Percentiles rank a stretch among this genome's conserved stretches.
Conservation (phyloP, 1,284 basidiomycete genomes). For the Xerocomus nothofagi region DNA sequence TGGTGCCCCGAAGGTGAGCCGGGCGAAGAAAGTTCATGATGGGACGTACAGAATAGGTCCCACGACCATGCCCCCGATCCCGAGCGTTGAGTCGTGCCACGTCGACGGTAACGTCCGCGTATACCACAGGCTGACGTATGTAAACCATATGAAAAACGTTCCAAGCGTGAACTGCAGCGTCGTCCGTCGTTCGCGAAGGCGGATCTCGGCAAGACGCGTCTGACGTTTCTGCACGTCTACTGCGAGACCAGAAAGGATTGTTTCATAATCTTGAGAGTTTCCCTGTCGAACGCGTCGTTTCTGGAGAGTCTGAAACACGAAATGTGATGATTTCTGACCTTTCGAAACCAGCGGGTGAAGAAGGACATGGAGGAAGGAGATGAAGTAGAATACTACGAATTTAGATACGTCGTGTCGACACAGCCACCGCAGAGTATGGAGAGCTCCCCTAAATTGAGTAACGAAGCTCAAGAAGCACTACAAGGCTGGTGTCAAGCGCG, state of each 20-base stretch:
- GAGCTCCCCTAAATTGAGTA: too few species aligned
- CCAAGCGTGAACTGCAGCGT: conserved; percentile 83
- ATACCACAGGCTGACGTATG: conserved; percentile 86
- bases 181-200: conserved; percentile 80
- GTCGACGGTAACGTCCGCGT: conserved; percentile 54
- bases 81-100: conserved; percentile 39
- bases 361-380: conserved; percentile 27
- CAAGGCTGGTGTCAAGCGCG: too few species aligned
- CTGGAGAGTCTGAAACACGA: neutral
- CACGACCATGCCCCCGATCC: conserved; percentile 60
- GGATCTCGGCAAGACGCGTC: conserved; percentile 83
- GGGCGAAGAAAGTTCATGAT: neutral
- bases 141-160: conserved; percentile 76
- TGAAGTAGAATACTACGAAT: conserved; percentile 13
- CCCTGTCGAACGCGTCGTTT: conserved; percentile 10
- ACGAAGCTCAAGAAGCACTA: too few species aligned
- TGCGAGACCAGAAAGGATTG: conserved; percentile 62
- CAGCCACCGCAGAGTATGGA: too few species aligned
- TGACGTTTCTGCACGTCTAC: conserved; percentile 75
- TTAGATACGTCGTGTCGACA: conserved; percentile 13
- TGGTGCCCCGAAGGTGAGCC: conserved; percentile 2
- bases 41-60: conserved; percentile 79
- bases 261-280: conserved; percentile 64
- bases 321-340: conserved; percentile 19
- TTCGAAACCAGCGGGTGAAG: conserved; percentile 30